Conservation (phyloP, 2,329 filamentous ascomycete species). For the Claviceps pazoutovae region DNA sequence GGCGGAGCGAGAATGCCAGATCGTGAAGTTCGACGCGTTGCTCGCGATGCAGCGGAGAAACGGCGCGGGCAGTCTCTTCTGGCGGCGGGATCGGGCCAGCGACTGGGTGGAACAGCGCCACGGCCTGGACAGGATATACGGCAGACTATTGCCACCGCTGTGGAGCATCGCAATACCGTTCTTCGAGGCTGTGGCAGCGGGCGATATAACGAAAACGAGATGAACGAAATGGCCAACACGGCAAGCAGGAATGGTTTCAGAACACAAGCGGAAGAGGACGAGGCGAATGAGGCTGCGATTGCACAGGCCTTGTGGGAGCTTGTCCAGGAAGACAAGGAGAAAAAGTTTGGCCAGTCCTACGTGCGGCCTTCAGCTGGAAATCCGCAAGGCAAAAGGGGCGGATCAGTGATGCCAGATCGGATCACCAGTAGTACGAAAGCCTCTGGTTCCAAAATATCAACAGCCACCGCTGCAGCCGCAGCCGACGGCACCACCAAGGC, state of each 20-base stretch:
- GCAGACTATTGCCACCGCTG: slow-evolving; percentile 56
- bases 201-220: slow-evolving; percentile 49
- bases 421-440: slow-evolving; percentile 2
- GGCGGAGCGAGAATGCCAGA: slow-evolving; percentile 53
- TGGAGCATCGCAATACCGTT: slow-evolving; percentile 51
- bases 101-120: slow-evolving; percentile 49
- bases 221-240: slow-evolving; percentile 47
- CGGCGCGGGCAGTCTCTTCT: slow-evolving; percentile 37
- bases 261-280: slow-evolving; percentile 75
- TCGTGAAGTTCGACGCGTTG: slow-evolving; percentile 61
- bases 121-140: slow-evolving; percentile 53
- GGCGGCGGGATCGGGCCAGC: slow-evolving; percentile 56
- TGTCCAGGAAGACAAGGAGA: slow-evolving; percentile 57
- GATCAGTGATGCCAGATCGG: slow-evolving; percentile 16
- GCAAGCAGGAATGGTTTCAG: slow-evolving; percentile 61
- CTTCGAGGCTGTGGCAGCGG: slow-evolving; percentile 65
- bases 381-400: slow-evolving; percentile 12
- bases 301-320: slow-evolving; percentile 76
- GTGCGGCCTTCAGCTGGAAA: slow-evolving; percentile 29
- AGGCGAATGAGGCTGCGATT: slow-evolving; percentile 78
- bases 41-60: slow-evolving; percentile 61
- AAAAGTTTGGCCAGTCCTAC: slow-evolving; percentile 40
- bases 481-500: background rate
- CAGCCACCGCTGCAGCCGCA: background rate
- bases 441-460: background rate